Percentiles rank a stretch among this genome's conserved stretches.
Evolutionary conservation across 2,329 filamentous ascomycete species (phyloP).

Genomic region (Venturia asperata): DNA sequence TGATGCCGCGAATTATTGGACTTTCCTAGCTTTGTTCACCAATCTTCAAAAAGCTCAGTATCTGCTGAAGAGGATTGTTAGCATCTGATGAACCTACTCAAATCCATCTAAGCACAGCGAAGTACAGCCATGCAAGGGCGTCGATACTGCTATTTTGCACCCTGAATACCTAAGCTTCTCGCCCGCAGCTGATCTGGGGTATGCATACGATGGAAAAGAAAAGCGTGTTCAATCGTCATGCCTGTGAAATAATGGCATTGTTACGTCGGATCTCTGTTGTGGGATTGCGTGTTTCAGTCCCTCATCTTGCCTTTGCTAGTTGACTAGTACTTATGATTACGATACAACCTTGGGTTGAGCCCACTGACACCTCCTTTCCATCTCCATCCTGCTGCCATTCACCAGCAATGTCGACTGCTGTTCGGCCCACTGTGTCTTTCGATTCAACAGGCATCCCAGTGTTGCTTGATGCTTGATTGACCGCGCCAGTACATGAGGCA

Average conservation of each 20-base stretch:
- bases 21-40: too few relatives aligned
- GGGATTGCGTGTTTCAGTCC: background rate
- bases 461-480: background rate
- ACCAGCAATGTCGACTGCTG: background rate
- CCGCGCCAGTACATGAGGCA: background rate
- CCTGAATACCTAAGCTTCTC: background rate
- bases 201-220: background rate
- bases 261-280: background rate
- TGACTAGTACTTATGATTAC: background rate
- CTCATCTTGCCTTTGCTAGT: background rate
- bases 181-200: background rate
- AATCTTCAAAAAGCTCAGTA: too few relatives aligned
- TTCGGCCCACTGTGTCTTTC: too few relatives aligned
- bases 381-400: background rate
- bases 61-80: too few relatives aligned
- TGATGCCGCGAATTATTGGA: too few relatives aligned
- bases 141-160: background rate
- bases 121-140: background rate
- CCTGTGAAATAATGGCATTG: background rate
- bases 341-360: background rate
- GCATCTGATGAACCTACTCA: too few relatives aligned
- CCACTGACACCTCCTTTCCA: conserved; percentile 1
- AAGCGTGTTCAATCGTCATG: background rate
- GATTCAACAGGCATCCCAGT: too few relatives aligned
- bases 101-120: too few relatives aligned